Percentiles rank a stretch among this genome's conserved stretches.
These are phyloP conservation scores for Durusdinium trenchii DNA, from an alignment of 73 alveolate species.

Conservation along the genomic window DNA sequence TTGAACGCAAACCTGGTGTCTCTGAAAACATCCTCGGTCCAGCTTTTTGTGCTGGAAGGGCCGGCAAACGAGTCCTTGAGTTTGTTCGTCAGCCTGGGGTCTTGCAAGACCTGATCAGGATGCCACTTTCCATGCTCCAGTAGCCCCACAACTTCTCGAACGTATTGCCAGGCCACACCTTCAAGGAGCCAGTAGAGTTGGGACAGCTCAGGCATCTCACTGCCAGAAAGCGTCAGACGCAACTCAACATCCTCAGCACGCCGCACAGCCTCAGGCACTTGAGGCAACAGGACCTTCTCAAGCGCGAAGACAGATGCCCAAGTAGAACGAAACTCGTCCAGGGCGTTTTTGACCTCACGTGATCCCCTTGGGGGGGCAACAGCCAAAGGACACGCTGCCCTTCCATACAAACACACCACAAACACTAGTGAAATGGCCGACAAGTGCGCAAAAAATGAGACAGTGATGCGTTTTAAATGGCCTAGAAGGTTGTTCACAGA, in stretches of 20 bases:
- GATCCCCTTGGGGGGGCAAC: too few species aligned
- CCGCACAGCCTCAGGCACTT: background rate
- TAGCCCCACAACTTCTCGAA: background rate
- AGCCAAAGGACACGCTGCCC: too few species aligned
- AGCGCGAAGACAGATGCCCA: background rate
- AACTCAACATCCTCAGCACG: background rate
- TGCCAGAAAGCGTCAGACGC: background rate
- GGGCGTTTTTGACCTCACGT: background rate
- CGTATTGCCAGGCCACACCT: background rate
- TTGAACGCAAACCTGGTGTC: background rate
- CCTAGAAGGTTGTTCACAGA: too few species aligned
- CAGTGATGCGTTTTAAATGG: too few species aligned
- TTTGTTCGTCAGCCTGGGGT: background rate
- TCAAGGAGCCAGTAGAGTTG: background rate
- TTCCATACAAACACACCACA: too few species aligned
- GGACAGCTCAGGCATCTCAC: background rate
- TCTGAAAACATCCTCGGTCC: background rate
- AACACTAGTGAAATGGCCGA: too few species aligned
- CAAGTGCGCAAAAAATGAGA: too few species aligned
- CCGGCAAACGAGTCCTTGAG: background rate
- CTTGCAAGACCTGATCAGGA: background rate
- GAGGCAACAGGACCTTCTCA: background rate
- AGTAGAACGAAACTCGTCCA: background rate
- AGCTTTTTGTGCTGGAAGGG: background rate
- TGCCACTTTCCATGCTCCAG: background rate